Conservation (phyloP, 495 filamentous ascomycete genomes). For the Beverwykella pulmonaria region DNA sequence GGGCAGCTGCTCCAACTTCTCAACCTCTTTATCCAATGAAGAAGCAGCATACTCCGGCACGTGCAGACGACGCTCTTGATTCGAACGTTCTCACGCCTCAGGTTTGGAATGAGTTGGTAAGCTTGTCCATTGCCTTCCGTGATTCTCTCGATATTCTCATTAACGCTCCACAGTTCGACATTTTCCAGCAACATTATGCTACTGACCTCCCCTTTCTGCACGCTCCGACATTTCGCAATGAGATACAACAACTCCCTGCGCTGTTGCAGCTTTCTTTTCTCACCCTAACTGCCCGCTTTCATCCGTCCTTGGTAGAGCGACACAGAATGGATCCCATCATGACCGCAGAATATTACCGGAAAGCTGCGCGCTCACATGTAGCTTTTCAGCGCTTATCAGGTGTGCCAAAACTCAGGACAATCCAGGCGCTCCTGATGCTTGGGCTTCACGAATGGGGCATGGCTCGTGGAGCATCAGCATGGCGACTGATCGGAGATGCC, state of each 20-base stretch:
- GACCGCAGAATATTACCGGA: constrained; percentile 80
- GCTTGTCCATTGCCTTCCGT: not conserved
- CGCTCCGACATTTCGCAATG: constrained; percentile 69
- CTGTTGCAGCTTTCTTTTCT: constrained; percentile 71
- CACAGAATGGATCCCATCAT: constrained; percentile 61
- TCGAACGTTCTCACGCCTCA: constrained; percentile 50
- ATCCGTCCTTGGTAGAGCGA: constrained; percentile 63
- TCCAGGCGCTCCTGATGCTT: constrained; percentile 80
- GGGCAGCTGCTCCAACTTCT: not conserved
- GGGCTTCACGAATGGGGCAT: constrained; percentile 85
- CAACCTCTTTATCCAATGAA: not conserved
- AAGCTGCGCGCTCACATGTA: constrained; percentile 63
- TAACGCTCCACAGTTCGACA: constrained; percentile 61
- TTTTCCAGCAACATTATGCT: constrained; percentile 81
- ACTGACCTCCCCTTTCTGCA: constrained; percentile 84
- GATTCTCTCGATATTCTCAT: not conserved
- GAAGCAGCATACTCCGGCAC: constrained; percentile 21
- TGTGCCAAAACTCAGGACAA: constrained; percentile 64
- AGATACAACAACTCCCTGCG: not conserved
- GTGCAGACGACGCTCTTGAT: constrained; percentile 26
- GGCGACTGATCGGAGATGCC: constrained; percentile 76
- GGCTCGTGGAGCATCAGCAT: constrained; percentile 72
- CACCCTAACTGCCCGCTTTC: constrained; percentile 77
- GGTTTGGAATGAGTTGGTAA: constrained; percentile 50
- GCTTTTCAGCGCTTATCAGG: constrained; percentile 57